Conservation (phyloP, 345 rosid species). For the Rhizophora mangle region DNA sequence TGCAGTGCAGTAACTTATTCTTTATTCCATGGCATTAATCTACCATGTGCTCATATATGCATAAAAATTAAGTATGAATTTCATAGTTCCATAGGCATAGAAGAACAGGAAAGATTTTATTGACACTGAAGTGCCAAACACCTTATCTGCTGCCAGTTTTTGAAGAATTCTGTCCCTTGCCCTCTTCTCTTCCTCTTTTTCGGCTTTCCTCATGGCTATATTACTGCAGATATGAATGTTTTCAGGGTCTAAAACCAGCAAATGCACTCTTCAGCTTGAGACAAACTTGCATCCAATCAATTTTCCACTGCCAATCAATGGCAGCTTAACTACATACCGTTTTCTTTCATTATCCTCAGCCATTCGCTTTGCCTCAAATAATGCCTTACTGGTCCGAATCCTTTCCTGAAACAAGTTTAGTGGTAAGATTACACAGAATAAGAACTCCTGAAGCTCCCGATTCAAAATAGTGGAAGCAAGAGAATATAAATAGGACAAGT, state of each 20-base stretch:
- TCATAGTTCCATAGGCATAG: too few species aligned
- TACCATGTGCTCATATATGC: neutral
- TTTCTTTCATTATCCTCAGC: slow-evolving; percentile 74
- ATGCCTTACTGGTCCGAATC: slow-evolving; percentile 65
- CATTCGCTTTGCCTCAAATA: slow-evolving; percentile 47
- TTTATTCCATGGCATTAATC: neutral
- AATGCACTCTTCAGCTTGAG: neutral
- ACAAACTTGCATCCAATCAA: neutral
- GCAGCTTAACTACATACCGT: slow-evolving; percentile 40
- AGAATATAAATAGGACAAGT: neutral
- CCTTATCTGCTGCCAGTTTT: slow-evolving; percentile 78
- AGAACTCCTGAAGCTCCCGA: neutral
- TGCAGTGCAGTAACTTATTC: neutral
- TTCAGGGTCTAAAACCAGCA: slow-evolving; percentile 12
- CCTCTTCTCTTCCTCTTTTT: slow-evolving; percentile 58
- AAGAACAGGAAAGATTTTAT: neutral
- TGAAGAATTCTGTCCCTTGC: slow-evolving; percentile 62
- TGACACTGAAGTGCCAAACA: slow-evolving; percentile 19
- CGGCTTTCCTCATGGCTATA: slow-evolving; percentile 50
- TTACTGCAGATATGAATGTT: slow-evolving; percentile 31
- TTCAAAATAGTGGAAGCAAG: neutral
- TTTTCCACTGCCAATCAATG: neutral
- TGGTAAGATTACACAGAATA: slow-evolving; percentile 4
- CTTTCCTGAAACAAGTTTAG: slow-evolving; percentile 49
- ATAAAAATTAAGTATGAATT: too few species aligned